Evolutionary conservation across 1,284 basidiomycete genomes (phyloP), one percentile per base, ranked within the genome.

Genomic region (Gymnopus androsaceus): DNA sequence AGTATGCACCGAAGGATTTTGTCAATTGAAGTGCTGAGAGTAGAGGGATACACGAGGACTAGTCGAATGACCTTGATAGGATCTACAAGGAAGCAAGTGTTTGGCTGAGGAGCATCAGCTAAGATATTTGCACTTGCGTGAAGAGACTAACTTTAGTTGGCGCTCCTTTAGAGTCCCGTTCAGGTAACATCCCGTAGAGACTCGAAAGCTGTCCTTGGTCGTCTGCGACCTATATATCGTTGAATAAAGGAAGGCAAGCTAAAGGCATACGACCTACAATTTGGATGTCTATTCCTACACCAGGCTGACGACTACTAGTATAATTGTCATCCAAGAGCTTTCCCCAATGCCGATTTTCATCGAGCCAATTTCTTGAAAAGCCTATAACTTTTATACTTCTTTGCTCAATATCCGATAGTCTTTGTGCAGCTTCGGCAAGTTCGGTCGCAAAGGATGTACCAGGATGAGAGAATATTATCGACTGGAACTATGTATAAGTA

Each of bases 1-100:
- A 17, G 12, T 11, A 63, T 75, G 69, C 58, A 87, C 86, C 95
- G 87, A 59, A 97, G 72, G 65, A 97, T 87, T 75, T 98, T 95
- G 67, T 89, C 87, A 6, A 55, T n/a, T 33, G 38, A 51, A 11
- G 44, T 59, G 19, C 57, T 51, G 23, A 59, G 36, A 19, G 23
- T 15, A 21, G 19, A 38, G 21, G 59, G 59, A 37, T 58, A 61
- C 2, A 51, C 23, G 25, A 61, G 38, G 21, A 49, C 49, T 17
- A 56, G 21, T 21, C 55, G 54, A 17, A 61, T 56, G 17, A 38
- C 51, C 17, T 56, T 58, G 17, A 51, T 61, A 25, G 59, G 57
- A 51, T 61, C 59, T 21, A 61, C 44, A 14, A 61, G 42, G 44
- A 59, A 59, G 12, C 36, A 49, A n/a, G 54, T 59, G 23, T 52